Conservation (phyloP, 108 stramenopile species). For the Hondaea fermentalgiana region DNA sequence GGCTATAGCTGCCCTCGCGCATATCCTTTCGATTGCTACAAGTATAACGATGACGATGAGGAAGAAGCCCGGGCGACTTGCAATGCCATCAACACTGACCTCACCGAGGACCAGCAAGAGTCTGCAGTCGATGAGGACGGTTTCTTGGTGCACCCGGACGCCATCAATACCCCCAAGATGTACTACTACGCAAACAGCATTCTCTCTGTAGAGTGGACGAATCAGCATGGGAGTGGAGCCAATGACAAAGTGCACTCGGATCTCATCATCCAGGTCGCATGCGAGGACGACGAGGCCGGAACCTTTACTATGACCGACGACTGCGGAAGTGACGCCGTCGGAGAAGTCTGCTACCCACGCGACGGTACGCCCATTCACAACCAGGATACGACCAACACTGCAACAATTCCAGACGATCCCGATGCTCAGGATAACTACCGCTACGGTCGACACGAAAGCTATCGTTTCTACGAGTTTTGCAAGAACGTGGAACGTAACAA, state of each 20-base stretch:
- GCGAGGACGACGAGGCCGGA: slow-evolving; percentile 26
- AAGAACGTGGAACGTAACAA: slow-evolving; percentile 36
- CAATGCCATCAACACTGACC: not conserved
- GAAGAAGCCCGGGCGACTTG: not conserved
- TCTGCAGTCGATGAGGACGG: not conserved
- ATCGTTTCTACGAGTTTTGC: slow-evolving; percentile 29
- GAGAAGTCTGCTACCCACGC: slow-evolving; percentile 35
- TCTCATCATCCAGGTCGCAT: slow-evolving; percentile 38
- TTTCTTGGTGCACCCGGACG: not conserved
- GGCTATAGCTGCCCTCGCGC: slow-evolving; percentile 40
- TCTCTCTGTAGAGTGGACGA: slow-evolving; percentile 38
- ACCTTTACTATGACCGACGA: not conserved
- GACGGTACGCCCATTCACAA: slow-evolving; percentile 33
- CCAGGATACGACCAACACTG: slow-evolving; percentile 37
- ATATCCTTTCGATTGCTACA: slow-evolving; percentile 9
- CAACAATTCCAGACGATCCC: not conserved
- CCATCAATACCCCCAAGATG: slow-evolving; percentile 23
- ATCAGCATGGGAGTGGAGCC: slow-evolving; percentile 42
- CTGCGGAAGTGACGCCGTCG: not conserved
- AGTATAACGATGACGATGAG: not conserved
- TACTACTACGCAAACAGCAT: slow-evolving; percentile 37
- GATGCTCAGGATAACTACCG: slow-evolving; percentile 18
- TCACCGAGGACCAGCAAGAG: not conserved
- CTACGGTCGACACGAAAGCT: slow-evolving; percentile 42
- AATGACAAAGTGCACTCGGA: slow-evolving; percentile 35